Base-by-base conservation (phyloP, 1,139 yeast genomes). In the Saccharomycopsis crataegensis region DNA sequence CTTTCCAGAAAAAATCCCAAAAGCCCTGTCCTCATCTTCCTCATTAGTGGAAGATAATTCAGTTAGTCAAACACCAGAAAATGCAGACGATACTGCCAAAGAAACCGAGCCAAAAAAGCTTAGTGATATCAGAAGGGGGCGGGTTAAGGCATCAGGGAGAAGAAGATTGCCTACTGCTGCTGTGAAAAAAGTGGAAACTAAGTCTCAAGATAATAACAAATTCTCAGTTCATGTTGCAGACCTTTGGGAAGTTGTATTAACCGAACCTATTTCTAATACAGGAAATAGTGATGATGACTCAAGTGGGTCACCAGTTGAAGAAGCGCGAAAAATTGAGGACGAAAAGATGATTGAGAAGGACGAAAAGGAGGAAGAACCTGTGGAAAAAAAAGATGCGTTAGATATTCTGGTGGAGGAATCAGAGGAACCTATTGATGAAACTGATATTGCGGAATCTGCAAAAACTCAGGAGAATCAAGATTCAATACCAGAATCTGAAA, bases 71-170 rank as follows among this genome's bases (percentile, higher is more conserved):
- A 44, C 51, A 28, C 44, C 51, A 16, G 55, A 48, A 33, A 48
- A 56, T 38, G 54, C 55, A 28, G 54, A 50, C 7, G 40, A 41
- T 17, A 59, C 54, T 1, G 61, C 59, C 43, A 60, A 50, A 8
- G 59, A 53, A 7, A 49, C 44, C 5, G 59, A 48, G 12, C 46
- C 46, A 12, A 28, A 58, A 11, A 56, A 62, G 17, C 37, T 61
- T 6, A 54, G 61, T 2, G 77, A 74, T 58, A 65, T 67, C 1
- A 71, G 79, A 60, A 70, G 72, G 57, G 69, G 75, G 34, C 76
- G 96, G 60, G 83, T 83, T 0, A 80, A 72, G 60, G 96, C 96
- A 0, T 96, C 96, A 32, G 76, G 78, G 58, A 91, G 93, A 0
- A 80, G 94, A 57, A 80, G 83, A 60, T 71, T 88, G 50, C 96